phyloP scores from a whole-genome alignment of 352 stramenopile genomes.

The Phytophthora sp. region DNA sequence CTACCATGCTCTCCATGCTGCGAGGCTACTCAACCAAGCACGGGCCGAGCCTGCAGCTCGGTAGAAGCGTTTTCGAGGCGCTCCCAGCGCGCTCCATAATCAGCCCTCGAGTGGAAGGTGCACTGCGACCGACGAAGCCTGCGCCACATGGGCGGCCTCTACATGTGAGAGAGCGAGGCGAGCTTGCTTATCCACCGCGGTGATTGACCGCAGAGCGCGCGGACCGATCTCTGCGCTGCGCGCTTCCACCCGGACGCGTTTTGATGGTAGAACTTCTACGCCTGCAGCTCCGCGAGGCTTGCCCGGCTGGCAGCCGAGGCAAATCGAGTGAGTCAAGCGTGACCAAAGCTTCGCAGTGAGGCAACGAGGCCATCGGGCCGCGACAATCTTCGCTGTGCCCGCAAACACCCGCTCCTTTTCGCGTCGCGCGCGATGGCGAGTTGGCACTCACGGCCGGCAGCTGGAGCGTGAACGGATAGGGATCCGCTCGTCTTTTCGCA shows the following conservation, averaged over 20 bases:
- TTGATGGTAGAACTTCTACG: slow-evolving; percentile 22
- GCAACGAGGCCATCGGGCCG: not conserved
- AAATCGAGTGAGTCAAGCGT: slow-evolving; percentile 18
- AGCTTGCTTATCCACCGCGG: slow-evolving; percentile 17
- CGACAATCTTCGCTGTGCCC: slow-evolving; percentile 12
- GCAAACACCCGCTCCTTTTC: slow-evolving; percentile 27
- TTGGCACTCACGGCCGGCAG: slow-evolving; percentile 1
- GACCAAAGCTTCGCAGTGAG: not conserved
- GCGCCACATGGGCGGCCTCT: slow-evolving; percentile 7
- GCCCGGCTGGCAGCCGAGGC: not conserved
- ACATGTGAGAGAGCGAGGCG: slow-evolving; percentile 27
- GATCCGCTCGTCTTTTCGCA: slow-evolving; percentile 37
- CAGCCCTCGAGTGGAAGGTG: slow-evolving; percentile 17
- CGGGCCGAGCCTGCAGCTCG: no score
- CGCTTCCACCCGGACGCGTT: no score
- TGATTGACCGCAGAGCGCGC: not conserved
- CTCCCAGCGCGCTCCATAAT: slow-evolving; percentile 11
- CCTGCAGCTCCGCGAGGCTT: not conserved
- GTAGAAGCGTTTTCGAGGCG: slow-evolving; percentile 31
- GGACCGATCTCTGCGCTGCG: no score
- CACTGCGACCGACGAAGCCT: slow-evolving; percentile 1
- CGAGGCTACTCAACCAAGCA: no score
- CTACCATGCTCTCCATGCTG: no score
- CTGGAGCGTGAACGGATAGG: slow-evolving; percentile 4
- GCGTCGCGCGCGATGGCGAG: not conserved